Percentiles rank a stretch among this genome's conserved stretches.
Conservation (phyloP, 352 stramenopile species). For the Pythium biforme region DNA sequence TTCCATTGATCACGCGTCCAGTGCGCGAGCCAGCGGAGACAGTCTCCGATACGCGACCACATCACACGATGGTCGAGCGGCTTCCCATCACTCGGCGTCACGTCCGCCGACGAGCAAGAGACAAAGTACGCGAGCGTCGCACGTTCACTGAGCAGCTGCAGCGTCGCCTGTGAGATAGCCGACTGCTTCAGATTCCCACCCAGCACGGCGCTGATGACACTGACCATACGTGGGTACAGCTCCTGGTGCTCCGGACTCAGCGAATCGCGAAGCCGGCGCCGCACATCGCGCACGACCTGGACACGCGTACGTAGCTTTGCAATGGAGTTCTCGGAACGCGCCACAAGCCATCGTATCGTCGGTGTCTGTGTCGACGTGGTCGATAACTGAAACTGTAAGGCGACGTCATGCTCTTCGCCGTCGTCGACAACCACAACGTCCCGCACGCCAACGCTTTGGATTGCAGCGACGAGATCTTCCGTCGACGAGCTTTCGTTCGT, state of each 20-base stretch:
- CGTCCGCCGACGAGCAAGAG: not conserved
- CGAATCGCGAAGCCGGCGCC: slow-evolving; percentile 1
- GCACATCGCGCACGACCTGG: not conserved
- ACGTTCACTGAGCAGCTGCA: slow-evolving; percentile 7
- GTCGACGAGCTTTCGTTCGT: not conserved
- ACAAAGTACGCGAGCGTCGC: not conserved
- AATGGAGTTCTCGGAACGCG: not conserved
- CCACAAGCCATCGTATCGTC: slow-evolving; percentile 9
- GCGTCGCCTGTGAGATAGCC: not conserved
- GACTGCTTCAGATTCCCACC: not conserved
- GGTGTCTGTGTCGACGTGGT: not conserved
- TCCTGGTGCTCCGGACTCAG: not conserved
- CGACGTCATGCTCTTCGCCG: not conserved
- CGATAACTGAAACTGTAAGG: slow-evolving; percentile 16
- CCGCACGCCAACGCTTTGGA: not conserved
- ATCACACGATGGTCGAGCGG: not conserved
- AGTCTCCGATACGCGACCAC: not conserved
- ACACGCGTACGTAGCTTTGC: not conserved
- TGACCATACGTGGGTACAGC: not conserved
- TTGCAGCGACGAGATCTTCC: not conserved
- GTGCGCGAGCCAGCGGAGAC: slow-evolving; percentile 4
- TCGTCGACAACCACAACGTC: not conserved
- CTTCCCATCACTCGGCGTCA: not conserved
- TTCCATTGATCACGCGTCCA: slow-evolving; percentile 1
- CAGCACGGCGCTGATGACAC: slow-evolving; percentile 1